Base-by-base conservation (phyloP, 352 stramenopile genomes). In the Elongisporangium anandrum region DNA sequence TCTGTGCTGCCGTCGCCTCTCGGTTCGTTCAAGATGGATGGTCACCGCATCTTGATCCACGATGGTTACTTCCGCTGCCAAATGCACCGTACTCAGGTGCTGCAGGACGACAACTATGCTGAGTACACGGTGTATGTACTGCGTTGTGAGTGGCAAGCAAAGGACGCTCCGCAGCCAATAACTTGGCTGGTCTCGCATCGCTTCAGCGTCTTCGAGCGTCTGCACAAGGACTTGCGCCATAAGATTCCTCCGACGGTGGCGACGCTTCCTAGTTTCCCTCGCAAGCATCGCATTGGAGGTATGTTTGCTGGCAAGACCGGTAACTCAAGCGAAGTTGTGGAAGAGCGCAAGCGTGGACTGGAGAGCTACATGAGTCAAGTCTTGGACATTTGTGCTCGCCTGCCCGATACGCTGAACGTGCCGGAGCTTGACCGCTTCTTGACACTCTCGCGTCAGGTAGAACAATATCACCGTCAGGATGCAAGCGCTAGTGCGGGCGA, bases 91-190 rank as follows among this genome's bases (percentile, higher is more conserved):
- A 95, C 86, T 34, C 84, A 94, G 56, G 77, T 94, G 23, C 63
- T 95, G 50, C 86, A 95, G 64, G 86, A 95, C 68, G 86, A 94
- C 73, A 95, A 93, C 69, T 95, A 92, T 56, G 82, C 79, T 39
- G 84, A 95, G 60, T 95, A 95, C 72, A 95, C 86, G 24, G 86
- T 93, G 56, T 95, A 95, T 62, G 86, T 95, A 61, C 69, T 95
- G 52, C 82, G 82, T 56, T 95, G 86, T 62, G 69, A 89, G 61
- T 95, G 84, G 84, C 82, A 94, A 60, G 68, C 84, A 2, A 87
- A 85, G 52, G 84, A 90, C 21, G 61, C 63, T 2, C 57, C 56
- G 8, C 70, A 87, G 52, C 65, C 75, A 2, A 87, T 76, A 17
- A 77, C 75, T 53, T 90, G 77, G 79, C 69, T 90, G 34, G 78